Conservation (phyloP, 805 yeast genomes). For the Nakazawaea wickerhamii region DNA sequence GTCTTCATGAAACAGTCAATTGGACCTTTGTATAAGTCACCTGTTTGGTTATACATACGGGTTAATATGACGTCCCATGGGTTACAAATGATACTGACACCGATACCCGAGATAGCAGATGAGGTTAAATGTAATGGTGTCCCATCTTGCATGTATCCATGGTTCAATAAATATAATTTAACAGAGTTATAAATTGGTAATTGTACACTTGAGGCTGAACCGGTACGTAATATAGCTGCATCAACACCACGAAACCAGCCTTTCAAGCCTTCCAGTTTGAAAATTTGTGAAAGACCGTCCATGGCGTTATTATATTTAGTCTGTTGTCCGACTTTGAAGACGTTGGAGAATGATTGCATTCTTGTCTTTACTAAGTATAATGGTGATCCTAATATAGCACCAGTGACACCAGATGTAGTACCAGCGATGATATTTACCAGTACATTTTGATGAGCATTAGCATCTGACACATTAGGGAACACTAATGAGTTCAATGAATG, state of each 20-base stretch:
- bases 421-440: slow-evolving; percentile 75
- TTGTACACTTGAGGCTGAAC: slow-evolving; percentile 94
- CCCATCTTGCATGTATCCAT: slow-evolving; percentile 54
- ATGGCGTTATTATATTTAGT: slow-evolving; percentile 71
- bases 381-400: slow-evolving; percentile 89
- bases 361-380: slow-evolving; percentile 89
- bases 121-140: slow-evolving; percentile 67
- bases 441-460: slow-evolving; percentile 42
- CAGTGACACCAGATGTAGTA: slow-evolving; percentile 78
- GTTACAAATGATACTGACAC: slow-evolving; percentile 93
- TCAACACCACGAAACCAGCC: slow-evolving; percentile 90
- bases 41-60: slow-evolving; percentile 91
- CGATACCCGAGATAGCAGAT: slow-evolving; percentile 77
- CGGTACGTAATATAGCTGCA: slow-evolving; percentile 91
- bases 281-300: slow-evolving; percentile 64
- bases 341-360: slow-evolving; percentile 84
- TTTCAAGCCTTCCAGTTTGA: slow-evolving; percentile 59
- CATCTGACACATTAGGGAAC: slow-evolving; percentile 41
- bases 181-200: slow-evolving; percentile 82
- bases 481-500: slow-evolving; percentile 47
- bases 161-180: slow-evolving; percentile 53
- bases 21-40: slow-evolving; percentile 79
- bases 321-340: slow-evolving; percentile 79
- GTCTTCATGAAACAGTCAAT: slow-evolving; percentile 87
- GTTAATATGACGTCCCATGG: slow-evolving; percentile 97